phyloP scores from a whole-genome alignment of 495 filamentous ascomycete genomes.

The Aspergillus kassunensis region DNA sequence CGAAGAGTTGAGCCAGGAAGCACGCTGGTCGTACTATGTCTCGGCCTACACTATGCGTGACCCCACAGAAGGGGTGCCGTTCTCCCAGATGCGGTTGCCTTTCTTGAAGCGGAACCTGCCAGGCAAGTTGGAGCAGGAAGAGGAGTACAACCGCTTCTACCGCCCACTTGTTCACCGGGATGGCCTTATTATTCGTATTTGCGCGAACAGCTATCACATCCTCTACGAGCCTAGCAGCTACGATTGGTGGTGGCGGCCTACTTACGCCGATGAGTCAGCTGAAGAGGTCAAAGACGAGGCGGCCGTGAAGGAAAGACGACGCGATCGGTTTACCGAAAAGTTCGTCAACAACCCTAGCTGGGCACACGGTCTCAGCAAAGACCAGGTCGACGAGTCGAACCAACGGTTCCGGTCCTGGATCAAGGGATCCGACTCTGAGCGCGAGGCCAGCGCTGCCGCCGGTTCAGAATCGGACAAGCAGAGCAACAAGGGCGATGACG shows the following conservation, averaged over 20 bases:
- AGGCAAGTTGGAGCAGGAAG: slow-evolving; percentile 46
- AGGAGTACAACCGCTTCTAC: slow-evolving; percentile 46
- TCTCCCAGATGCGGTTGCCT: slow-evolving; percentile 58
- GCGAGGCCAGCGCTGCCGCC: slow-evolving; percentile 12
- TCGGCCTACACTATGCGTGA: slow-evolving; percentile 84
- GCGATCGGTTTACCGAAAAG: slow-evolving; percentile 63
- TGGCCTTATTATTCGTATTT: slow-evolving; percentile 73
- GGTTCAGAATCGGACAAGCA: slow-evolving; percentile 15
- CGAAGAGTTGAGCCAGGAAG: slow-evolving; percentile 52
- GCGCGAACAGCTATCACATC: slow-evolving; percentile 76
- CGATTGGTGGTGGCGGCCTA: slow-evolving; percentile 54
- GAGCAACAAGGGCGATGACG: slow-evolving; percentile 27
- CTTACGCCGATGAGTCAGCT: slow-evolving; percentile 31
- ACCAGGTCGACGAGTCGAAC: slow-evolving; percentile 67
- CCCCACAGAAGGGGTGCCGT: slow-evolving; percentile 78
- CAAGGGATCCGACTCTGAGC: slow-evolving; percentile 28
- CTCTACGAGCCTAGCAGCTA: slow-evolving; percentile 67
- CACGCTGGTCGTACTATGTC: slow-evolving; percentile 88
- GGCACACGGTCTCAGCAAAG: slow-evolving; percentile 68
- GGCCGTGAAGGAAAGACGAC: slow-evolving; percentile 52
- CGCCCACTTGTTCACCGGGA: slow-evolving; percentile 62
- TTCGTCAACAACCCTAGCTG: slow-evolving; percentile 70
- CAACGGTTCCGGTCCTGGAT: slow-evolving; percentile 53
- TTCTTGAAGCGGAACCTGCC: slow-evolving; percentile 74
- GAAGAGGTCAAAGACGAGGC: slow-evolving; percentile 45